A percentile compares a stretch with the other conserved stretches of the same genome.
phyloP scores from a whole-genome alignment of 768 basidiomycete genomes.

The Pleurotus platypus region DNA sequence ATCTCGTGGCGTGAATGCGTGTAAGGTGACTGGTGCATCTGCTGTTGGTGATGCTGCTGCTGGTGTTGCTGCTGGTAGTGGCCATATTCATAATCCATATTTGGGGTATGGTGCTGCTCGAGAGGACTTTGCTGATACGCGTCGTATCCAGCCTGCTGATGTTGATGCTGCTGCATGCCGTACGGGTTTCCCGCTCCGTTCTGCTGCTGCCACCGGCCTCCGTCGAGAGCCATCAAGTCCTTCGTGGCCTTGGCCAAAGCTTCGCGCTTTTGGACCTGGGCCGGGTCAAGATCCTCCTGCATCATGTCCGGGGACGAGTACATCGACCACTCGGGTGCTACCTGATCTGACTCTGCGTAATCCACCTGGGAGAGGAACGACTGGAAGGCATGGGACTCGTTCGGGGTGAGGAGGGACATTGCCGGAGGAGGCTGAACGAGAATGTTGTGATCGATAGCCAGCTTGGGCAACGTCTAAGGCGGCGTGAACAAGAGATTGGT shows the following conservation, averaged over 20 bases:
- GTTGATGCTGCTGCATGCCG: constrained; percentile 11
- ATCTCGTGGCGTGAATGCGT: constrained; percentile 3
- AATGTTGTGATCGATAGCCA: constrained; percentile 9
- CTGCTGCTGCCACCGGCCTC: constrained; percentile 31
- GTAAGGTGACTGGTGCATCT: constrained; percentile 11
- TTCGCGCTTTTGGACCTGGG: constrained; percentile 45
- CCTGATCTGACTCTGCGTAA: constrained; percentile 30
- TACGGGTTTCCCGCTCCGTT: constrained; percentile 15
- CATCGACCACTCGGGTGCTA: constrained; percentile 46
- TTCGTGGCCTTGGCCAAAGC: constrained; percentile 77
- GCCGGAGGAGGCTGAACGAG: constrained; percentile 10
- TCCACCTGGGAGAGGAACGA: constrained; percentile 61
- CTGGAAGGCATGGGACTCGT: constrained; percentile 67
- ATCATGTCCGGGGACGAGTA: constrained; percentile 31
- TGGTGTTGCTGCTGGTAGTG: constrained; percentile 12
- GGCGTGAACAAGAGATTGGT: background rate
- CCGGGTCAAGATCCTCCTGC: constrained; percentile 42
- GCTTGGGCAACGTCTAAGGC: constrained; percentile 1
- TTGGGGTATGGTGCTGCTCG: constrained; percentile 9
- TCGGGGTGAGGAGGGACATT: constrained; percentile 64
- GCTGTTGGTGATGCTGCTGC: constrained; percentile 16
- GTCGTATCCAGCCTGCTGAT: constrained; percentile 11
- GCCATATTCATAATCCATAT: constrained; percentile 15
- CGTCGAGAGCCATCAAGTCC: constrained; percentile 75
- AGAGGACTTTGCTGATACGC: constrained; percentile 14